A percentile compares a stretch with the other conserved stretches of the same genome.
phyloP scores from a whole-genome alignment of 305 asterid species.

The Solanum hybrid region DNA sequence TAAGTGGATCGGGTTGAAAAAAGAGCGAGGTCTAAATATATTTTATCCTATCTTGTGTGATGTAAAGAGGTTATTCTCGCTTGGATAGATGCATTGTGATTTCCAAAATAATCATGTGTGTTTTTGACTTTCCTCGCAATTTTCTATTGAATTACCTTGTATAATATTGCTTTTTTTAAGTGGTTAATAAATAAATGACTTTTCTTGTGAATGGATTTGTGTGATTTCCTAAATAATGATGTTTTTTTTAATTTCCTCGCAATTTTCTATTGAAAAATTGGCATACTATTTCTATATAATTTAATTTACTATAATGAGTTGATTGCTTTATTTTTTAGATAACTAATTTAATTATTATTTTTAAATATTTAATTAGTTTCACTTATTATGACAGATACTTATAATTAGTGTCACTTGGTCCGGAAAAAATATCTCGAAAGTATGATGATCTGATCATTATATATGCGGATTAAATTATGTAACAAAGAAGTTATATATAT shows the following conservation, averaged over 20 bases:
- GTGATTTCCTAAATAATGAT: not conserved
- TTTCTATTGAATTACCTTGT: not conserved
- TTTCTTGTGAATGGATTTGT: not conserved
- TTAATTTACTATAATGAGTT: not conserved
- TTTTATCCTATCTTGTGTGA: not conserved
- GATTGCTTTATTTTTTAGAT: too few relatives aligned
- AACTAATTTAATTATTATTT: too few relatives aligned
- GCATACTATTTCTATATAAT: not conserved
- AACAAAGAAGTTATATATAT: too few relatives aligned
- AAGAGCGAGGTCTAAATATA: rapidly evolving
- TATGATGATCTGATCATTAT: not conserved
- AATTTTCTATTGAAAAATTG: not conserved
- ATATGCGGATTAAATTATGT: not conserved
- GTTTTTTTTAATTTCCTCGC: not conserved
- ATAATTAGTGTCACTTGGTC: not conserved
- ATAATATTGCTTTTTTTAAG: not conserved
- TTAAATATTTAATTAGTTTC: not conserved
- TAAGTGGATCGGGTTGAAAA: not conserved
- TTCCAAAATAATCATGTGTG: not conserved
- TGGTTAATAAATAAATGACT: not conserved
- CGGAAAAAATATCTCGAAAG: not conserved
- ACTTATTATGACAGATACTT: not conserved
- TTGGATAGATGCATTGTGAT: not conserved
- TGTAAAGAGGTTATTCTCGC: not conserved
- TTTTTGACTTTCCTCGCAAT: not conserved